Evolutionary conservation across 1,284 basidiomycete genomes (phyloP).

Genomic region (Apiotrichum gamsii): DNA sequence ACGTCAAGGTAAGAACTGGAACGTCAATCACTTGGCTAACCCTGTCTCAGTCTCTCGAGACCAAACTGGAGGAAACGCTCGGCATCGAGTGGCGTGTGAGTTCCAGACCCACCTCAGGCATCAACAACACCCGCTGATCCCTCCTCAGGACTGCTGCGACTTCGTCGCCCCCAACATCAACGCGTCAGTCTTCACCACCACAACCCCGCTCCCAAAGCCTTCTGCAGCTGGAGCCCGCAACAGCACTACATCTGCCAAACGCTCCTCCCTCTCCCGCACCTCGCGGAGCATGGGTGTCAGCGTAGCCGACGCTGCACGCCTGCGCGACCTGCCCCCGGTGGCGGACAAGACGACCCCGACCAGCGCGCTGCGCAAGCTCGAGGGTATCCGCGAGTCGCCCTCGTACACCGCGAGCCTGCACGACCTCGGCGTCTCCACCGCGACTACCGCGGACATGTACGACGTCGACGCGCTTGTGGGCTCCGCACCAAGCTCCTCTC

Average conservation of each 20-base stretch:
- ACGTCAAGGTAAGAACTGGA: constrained; percentile 26
- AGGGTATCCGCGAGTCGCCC: constrained; percentile 1
- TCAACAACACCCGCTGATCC: too few relatives aligned
- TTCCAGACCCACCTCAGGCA: background rate
- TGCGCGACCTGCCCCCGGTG: background rate
- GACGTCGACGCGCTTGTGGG: constrained; percentile 3
- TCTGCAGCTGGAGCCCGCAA: background rate
- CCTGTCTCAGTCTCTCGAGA: constrained; percentile 24
- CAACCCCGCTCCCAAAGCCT: constrained; percentile 29
- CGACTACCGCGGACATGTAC: background rate
- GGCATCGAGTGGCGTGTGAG: constrained; percentile 31
- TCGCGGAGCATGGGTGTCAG: background rate
- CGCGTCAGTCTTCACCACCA: constrained; percentile 10
- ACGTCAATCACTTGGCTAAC: background rate
- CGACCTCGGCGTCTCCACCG: too few relatives aligned
- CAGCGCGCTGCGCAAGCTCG: constrained; percentile 6
- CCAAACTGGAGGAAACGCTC: constrained; percentile 21
- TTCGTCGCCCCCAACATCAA: constrained; percentile 9
- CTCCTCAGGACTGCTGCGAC: constrained; percentile 1
- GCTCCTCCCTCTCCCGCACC: background rate
- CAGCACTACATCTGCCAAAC: constrained; percentile 1
- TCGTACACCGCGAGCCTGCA: too few relatives aligned
- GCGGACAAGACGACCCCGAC: constrained; percentile 2
- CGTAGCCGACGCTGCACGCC: background rate
- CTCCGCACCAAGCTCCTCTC: background rate